Conservation (phyloP, 1,284 basidiomycete species). For the Rhodotorula sp. region DNA sequence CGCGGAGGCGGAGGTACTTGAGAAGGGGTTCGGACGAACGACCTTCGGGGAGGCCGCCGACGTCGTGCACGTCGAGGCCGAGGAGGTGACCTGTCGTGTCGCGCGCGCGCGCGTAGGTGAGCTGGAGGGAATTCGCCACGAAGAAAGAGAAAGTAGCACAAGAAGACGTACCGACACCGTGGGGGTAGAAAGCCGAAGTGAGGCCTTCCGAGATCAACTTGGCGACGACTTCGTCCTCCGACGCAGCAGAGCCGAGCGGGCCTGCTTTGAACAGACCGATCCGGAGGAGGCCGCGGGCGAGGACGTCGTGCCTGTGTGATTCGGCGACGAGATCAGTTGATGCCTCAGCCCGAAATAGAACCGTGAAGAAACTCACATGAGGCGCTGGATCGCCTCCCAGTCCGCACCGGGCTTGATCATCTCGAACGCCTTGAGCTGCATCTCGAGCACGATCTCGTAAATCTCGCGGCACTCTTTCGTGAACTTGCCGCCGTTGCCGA, state of each 20-base stretch:
- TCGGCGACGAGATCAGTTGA: no score
- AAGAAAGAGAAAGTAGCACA: no score
- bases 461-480: conserved; percentile 72
- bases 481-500: conserved; percentile 85
- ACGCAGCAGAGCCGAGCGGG: conserved; percentile 48
- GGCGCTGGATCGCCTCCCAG: conserved; percentile 79
- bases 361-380: conserved; percentile 52
- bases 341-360: no score
- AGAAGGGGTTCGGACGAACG: conserved; percentile 60
- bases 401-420: conserved; percentile 68
- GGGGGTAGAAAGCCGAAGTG: conserved; percentile 82
- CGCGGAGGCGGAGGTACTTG: conserved; percentile 69
- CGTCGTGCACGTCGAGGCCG: conserved; percentile 79
- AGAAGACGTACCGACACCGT: conserved; percentile 61
- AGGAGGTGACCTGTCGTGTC: conserved; percentile 65
- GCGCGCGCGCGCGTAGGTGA: no score
- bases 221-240: conserved; percentile 55
- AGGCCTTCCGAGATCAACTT: conserved; percentile 69
- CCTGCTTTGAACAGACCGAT: conserved; percentile 68
- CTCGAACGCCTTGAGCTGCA: conserved; percentile 70
- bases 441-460: conserved; percentile 77
- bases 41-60: conserved; percentile 40
- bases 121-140: no score
- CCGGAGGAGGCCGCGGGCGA: conserved; percentile 73
- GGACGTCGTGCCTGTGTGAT: conserved; percentile 59